Percentiles rank a stretch among this genome's conserved stretches.
Evolutionary conservation across 1,284 basidiomycete species (phyloP).

Genomic region (Ceratobasidium sp.): DNA sequence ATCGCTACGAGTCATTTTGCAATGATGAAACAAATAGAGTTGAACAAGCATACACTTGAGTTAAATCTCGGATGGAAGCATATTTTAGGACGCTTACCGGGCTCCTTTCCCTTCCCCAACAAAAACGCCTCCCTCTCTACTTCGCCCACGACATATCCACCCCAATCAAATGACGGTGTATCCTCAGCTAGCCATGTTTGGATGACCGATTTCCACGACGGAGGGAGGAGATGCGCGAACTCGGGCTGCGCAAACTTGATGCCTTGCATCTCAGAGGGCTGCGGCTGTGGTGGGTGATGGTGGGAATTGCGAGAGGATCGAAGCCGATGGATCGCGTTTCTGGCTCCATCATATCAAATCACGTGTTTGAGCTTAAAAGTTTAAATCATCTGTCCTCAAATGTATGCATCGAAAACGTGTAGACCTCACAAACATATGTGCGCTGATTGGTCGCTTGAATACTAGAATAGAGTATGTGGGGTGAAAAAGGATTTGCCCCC

Average conservation of each 20-base stretch:
- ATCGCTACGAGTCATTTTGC: constrained; percentile 64
- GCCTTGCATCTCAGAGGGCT: constrained; percentile 18
- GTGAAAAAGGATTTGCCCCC: constrained; percentile 5
- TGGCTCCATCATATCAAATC: not conserved
- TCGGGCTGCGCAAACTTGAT: constrained; percentile 18
- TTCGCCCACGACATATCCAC: constrained; percentile 97
- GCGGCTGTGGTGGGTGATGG: not conserved
- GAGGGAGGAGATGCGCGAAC: constrained; percentile 83
- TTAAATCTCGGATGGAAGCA: not conserved
- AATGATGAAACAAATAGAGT: not conserved
- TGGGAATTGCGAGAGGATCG: constrained; percentile 9
- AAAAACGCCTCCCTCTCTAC: constrained; percentile 86
- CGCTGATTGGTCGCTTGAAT: no score
- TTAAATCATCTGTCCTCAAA: no score
- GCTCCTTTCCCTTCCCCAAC: constrained; percentile 80
- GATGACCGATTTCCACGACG: constrained; percentile 88
- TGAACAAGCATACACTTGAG: not conserved
- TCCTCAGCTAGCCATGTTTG: constrained; percentile 91
- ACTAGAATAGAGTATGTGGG: no score
- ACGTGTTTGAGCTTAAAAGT: not conserved
- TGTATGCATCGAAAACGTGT: no score
- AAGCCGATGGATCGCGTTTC: not conserved
- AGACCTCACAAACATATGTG: no score
- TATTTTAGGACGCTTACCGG: not conserved
- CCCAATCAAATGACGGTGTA: constrained; percentile 96